A percentile compares a stretch with the other conserved stretches of the same genome.
These are phyloP conservation scores for Geoglossum cookeanum DNA, from an alignment of 2,329 filamentous ascomycete species.

Conservation along the genomic window DNA sequence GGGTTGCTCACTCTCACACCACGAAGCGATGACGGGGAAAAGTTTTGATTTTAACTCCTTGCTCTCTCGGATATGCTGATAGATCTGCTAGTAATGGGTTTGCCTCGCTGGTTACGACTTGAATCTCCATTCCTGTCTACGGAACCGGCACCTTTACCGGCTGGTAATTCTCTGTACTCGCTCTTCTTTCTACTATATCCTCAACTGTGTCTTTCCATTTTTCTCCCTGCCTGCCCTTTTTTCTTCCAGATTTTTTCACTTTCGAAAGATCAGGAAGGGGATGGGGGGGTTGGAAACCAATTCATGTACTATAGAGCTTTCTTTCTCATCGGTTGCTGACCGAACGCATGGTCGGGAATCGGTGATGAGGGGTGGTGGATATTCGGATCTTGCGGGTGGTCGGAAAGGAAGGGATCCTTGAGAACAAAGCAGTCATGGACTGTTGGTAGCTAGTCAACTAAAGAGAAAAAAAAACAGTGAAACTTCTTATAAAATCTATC, in stretches of 20 bases:
- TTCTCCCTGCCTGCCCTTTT: not conserved
- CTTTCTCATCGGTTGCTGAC: not conserved
- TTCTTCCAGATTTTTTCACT: not conserved
- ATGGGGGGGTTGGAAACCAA: not conserved
- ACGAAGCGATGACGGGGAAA: conserved; percentile 1
- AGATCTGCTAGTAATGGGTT: conserved; percentile 1
- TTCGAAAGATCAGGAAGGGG: not conserved
- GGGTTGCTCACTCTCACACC: not conserved
- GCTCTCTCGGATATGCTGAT: not conserved
- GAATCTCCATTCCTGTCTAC: not conserved
- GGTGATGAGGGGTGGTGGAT: not conserved
- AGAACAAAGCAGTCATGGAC: not conserved
- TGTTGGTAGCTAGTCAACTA: not conserved
- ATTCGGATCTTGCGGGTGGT: not conserved
- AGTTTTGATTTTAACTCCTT: not conserved
- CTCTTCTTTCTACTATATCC: not conserved
- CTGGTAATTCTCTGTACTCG: not conserved
- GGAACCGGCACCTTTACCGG: not conserved
- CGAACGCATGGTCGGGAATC: not conserved
- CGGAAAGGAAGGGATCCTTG: not conserved
- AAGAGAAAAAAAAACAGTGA: not conserved
- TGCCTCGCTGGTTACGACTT: not conserved
- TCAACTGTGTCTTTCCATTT: not conserved
- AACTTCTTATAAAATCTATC: not conserved
- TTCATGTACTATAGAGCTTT: not conserved